phyloP scores from a whole-genome alignment of 805 yeast genomes.

The Maudiozyma saulgeensis region DNA sequence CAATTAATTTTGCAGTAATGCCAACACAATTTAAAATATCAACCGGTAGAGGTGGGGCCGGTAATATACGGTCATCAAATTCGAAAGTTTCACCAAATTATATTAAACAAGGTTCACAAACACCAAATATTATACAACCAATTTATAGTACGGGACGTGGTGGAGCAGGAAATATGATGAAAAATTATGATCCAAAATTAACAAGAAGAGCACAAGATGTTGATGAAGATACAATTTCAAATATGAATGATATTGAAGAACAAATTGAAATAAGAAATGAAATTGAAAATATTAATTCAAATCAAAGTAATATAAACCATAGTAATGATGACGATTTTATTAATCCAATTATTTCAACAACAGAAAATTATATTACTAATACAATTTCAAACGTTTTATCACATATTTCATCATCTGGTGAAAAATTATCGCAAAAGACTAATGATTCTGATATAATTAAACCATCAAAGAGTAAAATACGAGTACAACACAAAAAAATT shows the following conservation, averaged over 20 bases:
- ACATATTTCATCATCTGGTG: neutral
- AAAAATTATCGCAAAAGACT: neutral
- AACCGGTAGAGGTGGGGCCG: constrained; percentile 79
- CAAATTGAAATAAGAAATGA: constrained; percentile 10
- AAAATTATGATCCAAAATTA: constrained; percentile 47
- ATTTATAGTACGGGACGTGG: constrained; percentile 68
- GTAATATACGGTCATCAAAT: constrained; percentile 44
- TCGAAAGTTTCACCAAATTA: constrained; percentile 44
- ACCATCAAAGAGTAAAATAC: neutral
- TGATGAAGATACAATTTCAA: constrained; percentile 28
- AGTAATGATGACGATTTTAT: constrained; percentile 1
- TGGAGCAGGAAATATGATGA: constrained; percentile 68
- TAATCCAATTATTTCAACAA: neutral
- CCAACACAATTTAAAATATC: constrained; percentile 23
- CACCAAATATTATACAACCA: constrained; percentile 48
- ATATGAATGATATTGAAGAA: neutral
- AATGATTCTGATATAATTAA: neutral
- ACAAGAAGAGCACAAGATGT: constrained; percentile 62
- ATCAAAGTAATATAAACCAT: neutral
- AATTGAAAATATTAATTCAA: neutral
- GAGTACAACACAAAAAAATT: neutral
- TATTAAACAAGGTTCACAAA: constrained; percentile 49
- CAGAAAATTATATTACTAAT: constrained; percentile 1
- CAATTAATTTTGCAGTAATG: too few species aligned
- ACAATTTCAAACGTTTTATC: constrained; percentile 1